Evolutionary conservation across 73 alveolate species (phyloP).

Genomic region (Blepharisma stoltei): DNA sequence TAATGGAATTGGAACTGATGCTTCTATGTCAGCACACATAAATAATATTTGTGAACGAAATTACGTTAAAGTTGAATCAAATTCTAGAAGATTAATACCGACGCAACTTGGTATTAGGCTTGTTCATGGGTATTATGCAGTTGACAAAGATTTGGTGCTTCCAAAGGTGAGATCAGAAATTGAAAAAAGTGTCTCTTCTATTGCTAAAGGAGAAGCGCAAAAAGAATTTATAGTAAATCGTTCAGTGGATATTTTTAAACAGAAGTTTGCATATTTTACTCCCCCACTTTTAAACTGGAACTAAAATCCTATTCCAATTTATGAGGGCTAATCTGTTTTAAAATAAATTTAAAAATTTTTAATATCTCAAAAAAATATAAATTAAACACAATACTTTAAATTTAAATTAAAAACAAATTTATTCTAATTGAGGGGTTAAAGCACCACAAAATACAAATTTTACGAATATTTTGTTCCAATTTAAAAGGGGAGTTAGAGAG

Average conservation of each 20-base stretch:
- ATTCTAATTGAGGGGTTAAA: no score
- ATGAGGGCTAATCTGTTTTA: constrained; percentile 48
- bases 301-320: no score
- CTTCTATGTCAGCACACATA: constrained; percentile 99
- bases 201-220: constrained; percentile 94
- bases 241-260: constrained; percentile 85
- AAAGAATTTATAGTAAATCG: constrained; percentile 80
- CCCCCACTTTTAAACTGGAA: no score
- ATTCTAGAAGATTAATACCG: constrained; percentile 90
- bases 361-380: no score
- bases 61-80: constrained; percentile 89
- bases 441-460: no score
- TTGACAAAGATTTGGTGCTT: constrained; percentile 96
- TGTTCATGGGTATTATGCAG: constrained; percentile 94
- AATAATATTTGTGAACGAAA: constrained; percentile 98
- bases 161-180: constrained; percentile 97
- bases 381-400: no score
- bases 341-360: not conserved
- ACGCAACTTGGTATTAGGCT: constrained; percentile 96
- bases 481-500: no score
- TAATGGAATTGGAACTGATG: constrained; percentile 99
- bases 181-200: constrained; percentile 84
- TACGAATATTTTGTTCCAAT: no score
- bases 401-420: no score
- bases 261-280: constrained; percentile 81